These are phyloP conservation scores for Gymnopilus junonius DNA, from an alignment of 768 basidiomycete species.

Conservation along the genomic window DNA sequence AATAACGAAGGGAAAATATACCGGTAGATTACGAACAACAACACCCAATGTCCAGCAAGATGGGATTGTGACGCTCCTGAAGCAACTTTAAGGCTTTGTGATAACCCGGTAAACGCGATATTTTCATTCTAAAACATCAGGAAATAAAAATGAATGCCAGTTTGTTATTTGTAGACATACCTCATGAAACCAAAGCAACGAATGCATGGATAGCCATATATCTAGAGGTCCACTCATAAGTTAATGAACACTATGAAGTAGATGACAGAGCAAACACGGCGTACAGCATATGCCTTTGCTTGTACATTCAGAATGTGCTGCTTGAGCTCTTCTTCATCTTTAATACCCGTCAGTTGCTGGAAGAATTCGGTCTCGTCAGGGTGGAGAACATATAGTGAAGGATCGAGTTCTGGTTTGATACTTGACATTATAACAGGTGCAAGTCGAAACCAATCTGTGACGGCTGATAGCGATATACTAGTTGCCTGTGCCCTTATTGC, in stretches of 20 bases:
- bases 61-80: slow-evolving; percentile 28
- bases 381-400: slow-evolving; percentile 28
- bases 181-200: slow-evolving; percentile 37
- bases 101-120: slow-evolving; percentile 38
- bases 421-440: too few species aligned
- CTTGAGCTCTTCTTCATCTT: slow-evolving; percentile 40
- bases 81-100: slow-evolving; percentile 31
- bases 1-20: not conserved
- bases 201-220: slow-evolving; percentile 43
- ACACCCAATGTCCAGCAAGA: slow-evolving; percentile 48
- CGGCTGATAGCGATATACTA: too few species aligned
- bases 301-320: slow-evolving; percentile 43
- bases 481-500: too few species aligned
- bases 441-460: too few species aligned
- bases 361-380: slow-evolving; percentile 38
- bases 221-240: slow-evolving; percentile 18
- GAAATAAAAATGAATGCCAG: too few species aligned
- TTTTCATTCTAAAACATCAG: slow-evolving; percentile 30
- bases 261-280: too few species aligned
- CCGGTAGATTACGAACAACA: slow-evolving; percentile 33
- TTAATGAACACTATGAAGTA: not conserved
- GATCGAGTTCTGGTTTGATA: not conserved
- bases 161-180: slow-evolving; percentile 20
- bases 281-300: slow-evolving; percentile 35
- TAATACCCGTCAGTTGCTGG: slow-evolving; percentile 39